Base-by-base conservation (phyloP, 2,329 filamentous ascomycete species). In the Sporothrix phasma region DNA sequence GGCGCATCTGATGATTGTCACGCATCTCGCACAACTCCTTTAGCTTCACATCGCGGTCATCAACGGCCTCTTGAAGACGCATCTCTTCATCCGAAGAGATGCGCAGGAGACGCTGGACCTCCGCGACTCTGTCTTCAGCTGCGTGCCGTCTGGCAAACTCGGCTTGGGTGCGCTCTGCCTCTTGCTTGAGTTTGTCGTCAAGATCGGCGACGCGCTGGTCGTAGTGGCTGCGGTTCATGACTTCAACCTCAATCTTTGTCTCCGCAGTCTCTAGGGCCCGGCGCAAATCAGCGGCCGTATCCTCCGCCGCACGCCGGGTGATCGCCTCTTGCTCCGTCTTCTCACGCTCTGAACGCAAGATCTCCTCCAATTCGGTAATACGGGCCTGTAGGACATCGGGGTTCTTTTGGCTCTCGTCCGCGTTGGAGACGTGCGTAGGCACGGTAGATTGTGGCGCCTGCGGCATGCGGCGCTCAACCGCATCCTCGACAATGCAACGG, bases 61-160 rank as follows among this genome's bases (percentile, higher is more conserved):
- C 86, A 56, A 88, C 76, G 45, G 84, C 81, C 65, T 87, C 82
- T 29, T 86, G 81, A 5, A 92, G 81, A 62, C 87, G 82, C 67
- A 82, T 82, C 68, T 89, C 87, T 71, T 92, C 88, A 71, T 90
- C 87, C n/a, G 88, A 84, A 5, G 88, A 83, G 67, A 86, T 81
- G 65, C 84, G 83, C 29, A 91, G 79, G 24, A 88, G 80, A 63
- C 85, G 81, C 73, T 92, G 87, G n/a, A 86, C 80, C 71, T 92
- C 88, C 5, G 86, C 83, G 15, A 90, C 77, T 66, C 84, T 84
- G 70, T 92, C 89, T 72, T 92, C 88, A 1, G 87, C 86, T 39
- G 84, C 80, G 62, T 88, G 83, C 65, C 88, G 84, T 56, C 77
- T 76, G 51, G 81, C 78, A 65, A 87, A 76, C 69, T 92, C 88